phyloP scores from a whole-genome alignment of 106 monocot genomes.

The Apostasia shenzhenica region DNA sequence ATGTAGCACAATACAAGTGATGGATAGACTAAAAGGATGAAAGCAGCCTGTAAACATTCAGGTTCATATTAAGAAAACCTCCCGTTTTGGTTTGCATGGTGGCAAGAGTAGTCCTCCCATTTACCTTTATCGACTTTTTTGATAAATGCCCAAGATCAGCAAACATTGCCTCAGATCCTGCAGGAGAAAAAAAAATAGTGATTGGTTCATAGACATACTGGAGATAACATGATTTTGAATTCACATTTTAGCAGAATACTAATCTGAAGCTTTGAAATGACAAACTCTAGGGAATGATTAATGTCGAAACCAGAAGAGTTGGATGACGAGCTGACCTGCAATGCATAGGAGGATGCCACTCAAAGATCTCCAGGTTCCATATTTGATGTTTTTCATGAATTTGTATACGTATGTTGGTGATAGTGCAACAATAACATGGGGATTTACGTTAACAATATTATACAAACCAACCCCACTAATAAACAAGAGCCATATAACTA shows the following conservation, averaged over 20 bases:
- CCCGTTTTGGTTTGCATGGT: no score
- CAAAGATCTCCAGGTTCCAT: conserved; percentile 7
- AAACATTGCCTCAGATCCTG: conserved; percentile 26
- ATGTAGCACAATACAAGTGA: conserved; percentile 21
- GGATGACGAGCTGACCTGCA: conserved; percentile 1
- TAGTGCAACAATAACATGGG: conserved; percentile 8
- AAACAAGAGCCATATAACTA: conserved; percentile 16
- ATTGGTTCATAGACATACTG: no score
- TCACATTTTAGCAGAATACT: no score
- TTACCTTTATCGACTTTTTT: conserved; percentile 21
- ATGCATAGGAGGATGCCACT: conserved; percentile 15
- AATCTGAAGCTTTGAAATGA: no score
- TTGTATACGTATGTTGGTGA: conserved; percentile 15
- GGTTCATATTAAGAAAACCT: not conserved
- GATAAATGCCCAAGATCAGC: conserved; percentile 23
- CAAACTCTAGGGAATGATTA: not conserved
- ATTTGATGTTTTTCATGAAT: not conserved
- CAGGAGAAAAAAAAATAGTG: not conserved
- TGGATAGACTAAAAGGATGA: conserved; percentile 17
- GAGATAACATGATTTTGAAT: no score
- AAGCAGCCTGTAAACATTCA: conserved; percentile 10
- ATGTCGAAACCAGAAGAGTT: not conserved
- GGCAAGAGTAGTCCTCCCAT: not conserved
- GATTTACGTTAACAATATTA: conserved; percentile 12
- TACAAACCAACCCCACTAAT: conserved; percentile 17